phyloP scores from a whole-genome alignment of 1,139 yeast species.

The Candida gigantensis region DNA sequence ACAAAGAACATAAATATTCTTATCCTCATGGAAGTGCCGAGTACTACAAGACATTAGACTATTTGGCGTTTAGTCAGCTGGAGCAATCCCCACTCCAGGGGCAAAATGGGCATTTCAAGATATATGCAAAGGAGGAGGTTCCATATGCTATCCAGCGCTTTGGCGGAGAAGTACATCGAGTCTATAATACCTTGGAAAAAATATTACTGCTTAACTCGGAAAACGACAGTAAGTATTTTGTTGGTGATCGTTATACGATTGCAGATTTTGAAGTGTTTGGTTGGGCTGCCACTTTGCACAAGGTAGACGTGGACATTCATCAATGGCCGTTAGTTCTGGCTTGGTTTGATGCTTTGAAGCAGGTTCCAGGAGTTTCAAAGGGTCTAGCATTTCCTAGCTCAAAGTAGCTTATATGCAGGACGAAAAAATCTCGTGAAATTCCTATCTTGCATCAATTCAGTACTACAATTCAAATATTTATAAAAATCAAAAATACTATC shows the following conservation, averaged over 20 bases:
- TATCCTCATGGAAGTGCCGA: slow-evolving; percentile 44
- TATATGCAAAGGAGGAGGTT: slow-evolving; percentile 47
- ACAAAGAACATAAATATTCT: slow-evolving; percentile 50
- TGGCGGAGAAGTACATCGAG: slow-evolving; percentile 49
- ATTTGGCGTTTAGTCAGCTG: slow-evolving; percentile 57
- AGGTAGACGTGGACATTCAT: slow-evolving; percentile 34
- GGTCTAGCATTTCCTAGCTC: slow-evolving; percentile 22
- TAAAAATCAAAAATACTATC: background rate
- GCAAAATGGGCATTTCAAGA: slow-evolving; percentile 50
- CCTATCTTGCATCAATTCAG: no score
- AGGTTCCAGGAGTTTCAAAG: slow-evolving; percentile 37
- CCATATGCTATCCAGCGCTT: slow-evolving; percentile 57
- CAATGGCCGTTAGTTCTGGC: slow-evolving; percentile 45
- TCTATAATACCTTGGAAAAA: slow-evolving; percentile 54
- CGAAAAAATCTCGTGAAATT: no score
- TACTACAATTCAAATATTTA: background rate
- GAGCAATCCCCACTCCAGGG: slow-evolving; percentile 63
- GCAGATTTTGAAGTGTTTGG: slow-evolving; percentile 54
- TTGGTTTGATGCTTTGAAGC: slow-evolving; percentile 45
- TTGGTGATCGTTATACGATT: slow-evolving; percentile 55
- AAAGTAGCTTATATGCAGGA: no score
- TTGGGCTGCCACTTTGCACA: slow-evolving; percentile 27
- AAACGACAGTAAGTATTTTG: slow-evolving; percentile 34
- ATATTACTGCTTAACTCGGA: slow-evolving; percentile 37
- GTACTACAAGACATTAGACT: slow-evolving; percentile 53